These are phyloP conservation scores for Phtheirospermum japonicum DNA, from an alignment of 257 asterid species.

Conservation along the genomic window DNA sequence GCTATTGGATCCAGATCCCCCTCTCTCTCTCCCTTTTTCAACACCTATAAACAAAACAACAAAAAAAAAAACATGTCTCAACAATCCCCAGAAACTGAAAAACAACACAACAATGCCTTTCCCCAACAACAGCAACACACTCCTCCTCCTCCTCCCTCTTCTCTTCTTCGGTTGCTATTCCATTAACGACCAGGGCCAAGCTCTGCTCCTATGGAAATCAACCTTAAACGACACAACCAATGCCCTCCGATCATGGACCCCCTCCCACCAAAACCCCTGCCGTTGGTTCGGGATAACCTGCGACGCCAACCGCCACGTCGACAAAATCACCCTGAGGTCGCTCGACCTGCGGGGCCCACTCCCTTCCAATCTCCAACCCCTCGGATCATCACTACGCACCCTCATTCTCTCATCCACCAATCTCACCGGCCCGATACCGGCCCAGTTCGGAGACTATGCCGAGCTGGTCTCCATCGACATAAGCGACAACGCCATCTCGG, in stretches of 20 bases:
- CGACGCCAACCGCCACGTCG: conserved; percentile 55
- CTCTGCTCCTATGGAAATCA: conserved; percentile 72
- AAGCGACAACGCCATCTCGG: conserved; percentile 68
- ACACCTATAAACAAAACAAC: conserved; percentile 47
- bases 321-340: conserved; percentile 48
- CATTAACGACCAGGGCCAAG: conserved; percentile 60
- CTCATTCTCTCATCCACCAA: conserved; percentile 72
- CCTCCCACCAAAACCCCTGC: conserved; percentile 60
- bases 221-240: conserved; percentile 42
- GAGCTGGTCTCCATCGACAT: conserved; percentile 52
- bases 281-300: conserved; percentile 74
- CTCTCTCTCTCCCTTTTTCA: neutral
- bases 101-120: conserved; percentile 48
- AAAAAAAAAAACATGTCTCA: conserved; percentile 48
- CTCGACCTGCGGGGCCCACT: conserved; percentile 76
- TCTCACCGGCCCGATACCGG: conserved; percentile 77
- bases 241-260: conserved; percentile 56
- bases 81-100: conserved; percentile 52
- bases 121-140: conserved; percentile 17
- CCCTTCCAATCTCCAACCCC: conserved; percentile 66
- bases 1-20: conserved; percentile 74
- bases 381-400: conserved; percentile 45
- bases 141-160: conserved; percentile 30
- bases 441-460: conserved; percentile 60
- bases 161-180: conserved; percentile 45